Evolutionary conservation across 129 eudicot species (phyloP).

Genomic region (Dittrichia graveolens): DNA sequence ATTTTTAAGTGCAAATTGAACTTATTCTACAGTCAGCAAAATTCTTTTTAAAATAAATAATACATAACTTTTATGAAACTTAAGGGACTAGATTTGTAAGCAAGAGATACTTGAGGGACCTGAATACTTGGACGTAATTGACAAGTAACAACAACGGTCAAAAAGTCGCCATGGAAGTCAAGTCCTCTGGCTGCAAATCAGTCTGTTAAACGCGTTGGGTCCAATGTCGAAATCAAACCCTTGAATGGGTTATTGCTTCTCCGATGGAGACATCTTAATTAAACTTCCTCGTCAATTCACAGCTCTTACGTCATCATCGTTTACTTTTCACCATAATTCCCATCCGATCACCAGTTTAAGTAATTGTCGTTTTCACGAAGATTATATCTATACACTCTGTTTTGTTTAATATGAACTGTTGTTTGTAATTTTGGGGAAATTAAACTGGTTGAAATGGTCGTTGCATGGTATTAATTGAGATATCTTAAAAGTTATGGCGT

Average conservation of each 20-base stretch:
- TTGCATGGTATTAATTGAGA: not conserved
- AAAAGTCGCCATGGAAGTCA: too few relatives aligned
- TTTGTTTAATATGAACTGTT: not conserved
- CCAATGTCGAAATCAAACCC: not conserved
- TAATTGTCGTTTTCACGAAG: not conserved
- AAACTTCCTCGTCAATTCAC: not conserved
- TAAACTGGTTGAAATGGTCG: not conserved
- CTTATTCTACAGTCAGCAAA: too few relatives aligned
- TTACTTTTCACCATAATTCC: not conserved
- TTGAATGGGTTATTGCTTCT: constrained; percentile 23
- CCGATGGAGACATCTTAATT: not conserved
- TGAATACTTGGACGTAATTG: constrained; percentile 10
- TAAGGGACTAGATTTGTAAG: not conserved
- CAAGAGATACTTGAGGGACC: constrained; percentile 7
- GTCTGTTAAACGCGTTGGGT: constrained; percentile 17
- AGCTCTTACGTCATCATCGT: not conserved
- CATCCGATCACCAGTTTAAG: not conserved
- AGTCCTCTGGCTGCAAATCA: not conserved
- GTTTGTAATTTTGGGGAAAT: not conserved
- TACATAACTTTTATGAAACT: too few relatives aligned
- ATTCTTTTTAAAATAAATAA: too few relatives aligned
- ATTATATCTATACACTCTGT: not conserved
- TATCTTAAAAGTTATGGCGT: not conserved
- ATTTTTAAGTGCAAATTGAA: too few relatives aligned
- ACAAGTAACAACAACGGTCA: too few relatives aligned